Base-by-base conservation (phyloP, 768 basidiomycete genomes). In the Boletellus ananas region DNA sequence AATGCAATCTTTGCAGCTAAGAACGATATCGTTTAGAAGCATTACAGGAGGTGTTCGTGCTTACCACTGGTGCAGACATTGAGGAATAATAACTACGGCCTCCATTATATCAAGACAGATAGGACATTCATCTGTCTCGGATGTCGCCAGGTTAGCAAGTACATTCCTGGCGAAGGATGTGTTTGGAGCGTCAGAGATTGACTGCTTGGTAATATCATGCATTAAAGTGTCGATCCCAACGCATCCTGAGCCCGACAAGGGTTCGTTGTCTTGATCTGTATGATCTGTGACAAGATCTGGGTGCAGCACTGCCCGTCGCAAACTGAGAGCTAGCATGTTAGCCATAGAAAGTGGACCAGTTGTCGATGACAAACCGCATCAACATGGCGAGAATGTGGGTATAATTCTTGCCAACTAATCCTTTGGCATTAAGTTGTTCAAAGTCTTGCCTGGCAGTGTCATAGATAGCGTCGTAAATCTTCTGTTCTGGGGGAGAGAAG, bases 341-440 rank as follows among this genome's bases (percentile, higher is more conserved):
- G 45, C 47, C 27, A 18, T 17, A 31, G 20, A 12, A 47, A 17
- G 36, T 14, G 39, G 27, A 47, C 4, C 3, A 16, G 14, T 6
- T 29, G 29, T 20, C 47, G 36, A 49, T 16, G 25, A 69, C 79
- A 21, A 48, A 92, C 92, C 85, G 80, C 90, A 95, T 95, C 27
- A 97, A 75, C 87, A 95, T 93, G 12, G 94, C 91, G 59, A 97
- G 78, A 63, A 94, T 91, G 65, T 90, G 83, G 17, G 89, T 87
- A 65, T 88, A 87, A 58, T 92, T 91, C 63, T 81, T 88, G 57
- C 83, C 80, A 27, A 90, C 73, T 3, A 85, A 72, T 4, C 94
- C 93, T 64, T 86, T 86, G 4, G 83, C 84, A 55, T 83, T 84
- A 17, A 94, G 74, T 48, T 79, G 79, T 46, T 93, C 85, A 62